phyloP scores from a whole-genome alignment of 805 yeast species.

The Komagataella phaffii region DNA sequence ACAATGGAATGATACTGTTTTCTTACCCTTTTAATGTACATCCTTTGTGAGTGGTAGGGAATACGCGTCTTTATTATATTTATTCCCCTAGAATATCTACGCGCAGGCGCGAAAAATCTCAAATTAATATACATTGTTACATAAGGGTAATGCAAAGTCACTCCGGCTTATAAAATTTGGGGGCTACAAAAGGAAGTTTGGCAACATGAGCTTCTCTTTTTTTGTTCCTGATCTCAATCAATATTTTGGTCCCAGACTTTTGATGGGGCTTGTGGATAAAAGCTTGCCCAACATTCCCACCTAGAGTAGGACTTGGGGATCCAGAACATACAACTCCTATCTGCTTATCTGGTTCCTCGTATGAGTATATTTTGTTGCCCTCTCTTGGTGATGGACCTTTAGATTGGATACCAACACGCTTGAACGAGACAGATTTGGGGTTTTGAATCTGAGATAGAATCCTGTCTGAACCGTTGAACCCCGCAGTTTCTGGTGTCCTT shows the following conservation, averaged over 20 bases:
- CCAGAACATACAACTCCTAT: slow-evolving; percentile 48
- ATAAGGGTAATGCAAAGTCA: not conserved
- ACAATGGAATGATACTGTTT: too few relatives aligned
- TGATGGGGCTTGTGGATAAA: slow-evolving; percentile 59
- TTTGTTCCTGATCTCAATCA: slow-evolving; percentile 77
- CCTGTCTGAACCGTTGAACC: slow-evolving; percentile 65
- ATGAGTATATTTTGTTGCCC: slow-evolving; percentile 46
- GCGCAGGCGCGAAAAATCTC: not conserved
- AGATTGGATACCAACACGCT: slow-evolving; percentile 65
- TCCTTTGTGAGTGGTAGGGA: slow-evolving; percentile 1
- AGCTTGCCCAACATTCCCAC: slow-evolving; percentile 82
- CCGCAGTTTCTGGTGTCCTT: slow-evolving; percentile 30
- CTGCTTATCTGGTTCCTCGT: slow-evolving; percentile 36
- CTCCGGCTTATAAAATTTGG: slow-evolving; percentile 47
- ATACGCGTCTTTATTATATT: not conserved
- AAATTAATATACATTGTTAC: not conserved
- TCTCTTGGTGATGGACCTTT: slow-evolving; percentile 92
- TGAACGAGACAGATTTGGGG: slow-evolving; percentile 43
- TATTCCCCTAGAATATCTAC: not conserved
- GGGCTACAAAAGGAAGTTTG: slow-evolving; percentile 75
- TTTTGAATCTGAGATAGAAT: slow-evolving; percentile 54
- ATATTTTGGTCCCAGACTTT: slow-evolving; percentile 62
- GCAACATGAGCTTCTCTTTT: slow-evolving; percentile 60
- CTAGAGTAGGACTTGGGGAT: slow-evolving; percentile 45
- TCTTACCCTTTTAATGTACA: slow-evolving; percentile 18